Conservation (phyloP, 2,329 filamentous ascomycete species). For the Mariannaea elegans region DNA sequence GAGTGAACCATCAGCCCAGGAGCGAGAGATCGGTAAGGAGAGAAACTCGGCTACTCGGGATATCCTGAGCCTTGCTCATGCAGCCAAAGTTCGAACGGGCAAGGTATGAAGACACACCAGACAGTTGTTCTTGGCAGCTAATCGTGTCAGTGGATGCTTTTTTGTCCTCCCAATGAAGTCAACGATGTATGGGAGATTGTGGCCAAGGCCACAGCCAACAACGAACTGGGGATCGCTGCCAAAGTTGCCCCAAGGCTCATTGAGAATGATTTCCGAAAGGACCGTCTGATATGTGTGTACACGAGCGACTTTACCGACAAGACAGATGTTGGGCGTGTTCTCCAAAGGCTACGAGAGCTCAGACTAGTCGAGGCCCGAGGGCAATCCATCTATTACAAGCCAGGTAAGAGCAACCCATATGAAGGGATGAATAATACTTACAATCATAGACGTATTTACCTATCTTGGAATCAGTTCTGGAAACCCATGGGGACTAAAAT, state of each 20-base stretch:
- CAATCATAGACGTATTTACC: slow-evolving; percentile 69
- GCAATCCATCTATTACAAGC: slow-evolving; percentile 79
- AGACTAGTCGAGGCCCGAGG: slow-evolving; percentile 61
- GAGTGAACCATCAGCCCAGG: slow-evolving; percentile 47
- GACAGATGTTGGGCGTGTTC: slow-evolving; percentile 73
- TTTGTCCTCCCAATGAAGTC: slow-evolving; percentile 63
- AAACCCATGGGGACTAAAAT: slow-evolving; percentile 70
- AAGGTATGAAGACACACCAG: slow-evolving; percentile 61
- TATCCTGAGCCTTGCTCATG: slow-evolving; percentile 69
- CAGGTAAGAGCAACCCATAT: slow-evolving; percentile 57
- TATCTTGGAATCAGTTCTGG: slow-evolving; percentile 68
- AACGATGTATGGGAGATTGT: slow-evolving; percentile 72
- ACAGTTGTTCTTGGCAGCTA: slow-evolving; percentile 35
- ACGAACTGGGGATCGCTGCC: slow-evolving; percentile 75
- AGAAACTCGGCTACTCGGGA: slow-evolving; percentile 59
- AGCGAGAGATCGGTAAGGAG: slow-evolving; percentile 59
- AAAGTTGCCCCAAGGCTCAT: slow-evolving; percentile 72
- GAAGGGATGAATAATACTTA: slow-evolving; percentile 18
- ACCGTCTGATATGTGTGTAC: slow-evolving; percentile 78
- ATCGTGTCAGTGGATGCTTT: slow-evolving; percentile 76
- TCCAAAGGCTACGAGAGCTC: slow-evolving; percentile 68
- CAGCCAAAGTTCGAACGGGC: slow-evolving; percentile 67
- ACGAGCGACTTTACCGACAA: slow-evolving; percentile 77
- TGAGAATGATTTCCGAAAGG: slow-evolving; percentile 48
- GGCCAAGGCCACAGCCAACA: slow-evolving; percentile 71